Evolutionary conservation across 2,329 filamentous ascomycete species (phyloP).

Genomic region (Xylogone sp.): DNA sequence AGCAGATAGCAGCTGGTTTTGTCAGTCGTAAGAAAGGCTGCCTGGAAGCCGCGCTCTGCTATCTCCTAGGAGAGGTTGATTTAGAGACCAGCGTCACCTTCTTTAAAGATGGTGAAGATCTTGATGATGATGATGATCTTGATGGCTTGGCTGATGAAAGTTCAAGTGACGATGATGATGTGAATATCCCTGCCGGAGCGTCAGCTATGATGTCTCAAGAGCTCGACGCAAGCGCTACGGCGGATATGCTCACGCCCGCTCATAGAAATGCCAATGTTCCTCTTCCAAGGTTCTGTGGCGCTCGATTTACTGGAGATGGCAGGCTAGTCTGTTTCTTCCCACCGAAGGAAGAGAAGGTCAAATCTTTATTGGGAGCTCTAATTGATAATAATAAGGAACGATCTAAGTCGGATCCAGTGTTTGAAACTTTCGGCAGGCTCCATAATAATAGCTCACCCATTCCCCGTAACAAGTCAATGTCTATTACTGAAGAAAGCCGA

Average conservation of each 20-base stretch:
- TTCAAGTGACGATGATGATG: conserved; percentile 78
- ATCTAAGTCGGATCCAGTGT: conserved; percentile 47
- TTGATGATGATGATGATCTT: conserved; percentile 54
- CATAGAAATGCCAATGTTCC: conserved; percentile 51
- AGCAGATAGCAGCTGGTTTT: conserved; percentile 52
- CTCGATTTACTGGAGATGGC: conserved; percentile 58
- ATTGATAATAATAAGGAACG: conserved; percentile 44
- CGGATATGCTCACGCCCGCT: conserved; percentile 47
- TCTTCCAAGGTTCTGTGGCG: conserved; percentile 55
- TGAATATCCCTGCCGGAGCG: conserved; percentile 29
- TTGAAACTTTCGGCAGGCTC: conserved; percentile 61
- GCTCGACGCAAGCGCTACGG: conserved; percentile 48
- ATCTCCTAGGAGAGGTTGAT: conserved; percentile 60
- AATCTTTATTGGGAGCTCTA: conserved; percentile 42
- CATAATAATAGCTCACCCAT: conserved; percentile 44
- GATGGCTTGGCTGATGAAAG: conserved; percentile 66
- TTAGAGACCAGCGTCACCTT: conserved; percentile 58
- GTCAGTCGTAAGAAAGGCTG: conserved; percentile 57
- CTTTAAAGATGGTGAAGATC: conserved; percentile 51
- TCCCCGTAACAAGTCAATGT: conserved; percentile 33
- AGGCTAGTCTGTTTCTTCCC: conserved; percentile 66
- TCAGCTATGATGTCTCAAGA: conserved; percentile 59
- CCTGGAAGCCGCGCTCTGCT: conserved; percentile 58
- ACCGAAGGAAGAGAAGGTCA: conserved; percentile 55
- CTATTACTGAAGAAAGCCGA: conserved; percentile 30